phyloP scores from a whole-genome alignment of 139 green algal species.

The Edaphochlamys debaryana region DNA sequence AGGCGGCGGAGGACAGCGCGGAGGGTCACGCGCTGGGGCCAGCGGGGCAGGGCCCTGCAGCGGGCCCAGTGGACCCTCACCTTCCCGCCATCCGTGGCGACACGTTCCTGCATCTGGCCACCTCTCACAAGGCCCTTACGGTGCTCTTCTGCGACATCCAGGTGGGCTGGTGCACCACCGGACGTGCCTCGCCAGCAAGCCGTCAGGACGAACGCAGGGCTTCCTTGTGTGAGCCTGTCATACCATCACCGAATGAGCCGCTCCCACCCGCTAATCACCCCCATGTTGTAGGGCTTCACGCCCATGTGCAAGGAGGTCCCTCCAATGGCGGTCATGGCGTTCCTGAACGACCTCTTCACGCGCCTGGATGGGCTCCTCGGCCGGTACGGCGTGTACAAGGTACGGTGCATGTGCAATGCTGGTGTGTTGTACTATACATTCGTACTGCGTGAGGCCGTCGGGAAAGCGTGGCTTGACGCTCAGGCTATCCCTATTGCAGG shows the following conservation, averaged over 20 bases:
- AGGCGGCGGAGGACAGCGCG: too few relatives aligned
- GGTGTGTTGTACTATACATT: neutral
- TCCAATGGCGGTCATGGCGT: neutral
- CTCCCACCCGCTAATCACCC: neutral
- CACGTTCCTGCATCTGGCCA: constrained; percentile 13
- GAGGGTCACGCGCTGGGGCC: neutral
- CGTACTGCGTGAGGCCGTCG: neutral
- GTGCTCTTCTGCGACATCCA: constrained; percentile 33
- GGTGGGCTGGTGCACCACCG: too few relatives aligned
- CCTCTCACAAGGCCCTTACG: neutral
- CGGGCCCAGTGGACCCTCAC: neutral
- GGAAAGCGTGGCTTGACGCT: too few relatives aligned
- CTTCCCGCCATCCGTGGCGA: neutral
- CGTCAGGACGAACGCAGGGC: too few relatives aligned
- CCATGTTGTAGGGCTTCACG: constrained; percentile 6
- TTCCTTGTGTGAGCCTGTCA: neutral
- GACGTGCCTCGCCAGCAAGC: too few relatives aligned
- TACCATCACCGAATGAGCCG: neutral
- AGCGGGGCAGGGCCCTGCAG: neutral
- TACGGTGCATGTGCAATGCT: neutral
- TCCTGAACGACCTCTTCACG: constrained; percentile 14
- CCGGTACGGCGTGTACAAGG: constrained; percentile 9
- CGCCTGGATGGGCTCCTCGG: neutral
- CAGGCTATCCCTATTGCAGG: too few relatives aligned
- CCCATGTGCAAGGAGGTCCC: neutral